phyloP scores from a whole-genome alignment of 306 rosid species.

The Ormosia emarginata region DNA sequence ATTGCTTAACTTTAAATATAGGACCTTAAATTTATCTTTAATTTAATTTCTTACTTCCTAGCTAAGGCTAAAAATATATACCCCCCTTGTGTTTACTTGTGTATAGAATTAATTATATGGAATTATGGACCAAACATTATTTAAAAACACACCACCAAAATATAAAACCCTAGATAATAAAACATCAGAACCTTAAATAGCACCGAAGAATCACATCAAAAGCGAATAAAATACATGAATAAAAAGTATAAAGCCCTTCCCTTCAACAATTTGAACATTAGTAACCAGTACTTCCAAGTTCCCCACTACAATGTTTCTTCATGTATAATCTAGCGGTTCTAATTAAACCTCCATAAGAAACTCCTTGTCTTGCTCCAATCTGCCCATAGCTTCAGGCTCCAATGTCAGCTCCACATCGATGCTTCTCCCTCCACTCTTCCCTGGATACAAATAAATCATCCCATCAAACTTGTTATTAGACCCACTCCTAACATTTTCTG shows the following conservation, averaged over 20 bases:
- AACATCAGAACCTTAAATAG: neutral
- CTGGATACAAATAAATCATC: constrained; percentile 81
- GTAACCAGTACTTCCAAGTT: too few species aligned
- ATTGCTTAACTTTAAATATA: too few species aligned
- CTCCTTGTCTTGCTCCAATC: constrained; percentile 66
- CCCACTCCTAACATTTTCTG: constrained; percentile 85
- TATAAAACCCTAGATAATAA: neutral
- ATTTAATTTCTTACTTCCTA: too few species aligned
- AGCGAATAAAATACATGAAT: neutral
- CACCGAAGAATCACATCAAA: neutral
- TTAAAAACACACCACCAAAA: neutral
- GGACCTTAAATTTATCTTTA: too few species aligned
- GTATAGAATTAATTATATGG: too few species aligned
- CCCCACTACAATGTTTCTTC: too few species aligned
- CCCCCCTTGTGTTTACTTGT: too few species aligned
- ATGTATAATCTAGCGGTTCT: too few species aligned
- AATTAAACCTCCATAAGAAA: constrained; percentile 51
- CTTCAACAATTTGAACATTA: too few species aligned
- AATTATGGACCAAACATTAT: too few species aligned
- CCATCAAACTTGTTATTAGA: constrained; percentile 86
- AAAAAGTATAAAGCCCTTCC: too few species aligned
- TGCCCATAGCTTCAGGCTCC: constrained; percentile 64
- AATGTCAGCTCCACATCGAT: constrained; percentile 86
- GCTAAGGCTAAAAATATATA: too few species aligned
- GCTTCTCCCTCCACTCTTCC: constrained; percentile 90